phyloP scores from a whole-genome alignment of 345 rosid genomes.

The Camelina sativa region DNA sequence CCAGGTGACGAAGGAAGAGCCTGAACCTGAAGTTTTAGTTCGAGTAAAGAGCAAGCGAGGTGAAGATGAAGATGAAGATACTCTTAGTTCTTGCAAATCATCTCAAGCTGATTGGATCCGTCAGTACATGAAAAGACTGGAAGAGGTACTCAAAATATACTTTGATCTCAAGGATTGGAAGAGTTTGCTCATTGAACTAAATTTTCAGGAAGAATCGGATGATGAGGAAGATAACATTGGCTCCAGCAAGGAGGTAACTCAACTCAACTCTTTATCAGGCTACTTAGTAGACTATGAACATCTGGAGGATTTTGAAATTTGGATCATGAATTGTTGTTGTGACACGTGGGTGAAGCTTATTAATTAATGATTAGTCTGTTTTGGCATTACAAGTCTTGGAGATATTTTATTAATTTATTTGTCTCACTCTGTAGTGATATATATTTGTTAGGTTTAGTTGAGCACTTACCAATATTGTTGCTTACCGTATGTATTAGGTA shows the following conservation, averaged over 20 bases:
- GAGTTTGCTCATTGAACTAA: conserved; percentile 3
- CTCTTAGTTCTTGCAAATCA: conserved; percentile 56
- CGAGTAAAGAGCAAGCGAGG: conserved; percentile 54
- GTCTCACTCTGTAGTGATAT: not conserved
- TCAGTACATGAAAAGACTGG: conserved; percentile 80
- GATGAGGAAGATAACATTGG: conserved; percentile 51
- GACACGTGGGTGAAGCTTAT: conserved; percentile 15
- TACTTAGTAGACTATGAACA: conserved; percentile 5
- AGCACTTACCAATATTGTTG: not conserved
- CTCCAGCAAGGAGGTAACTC: conserved; percentile 56
- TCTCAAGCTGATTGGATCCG: conserved; percentile 95
- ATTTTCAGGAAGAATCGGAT: conserved; percentile 64
- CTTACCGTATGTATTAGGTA: conserved; percentile 41
- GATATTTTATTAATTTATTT: not conserved
- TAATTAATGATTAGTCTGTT: not conserved
- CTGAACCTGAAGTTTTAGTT: conserved; percentile 51
- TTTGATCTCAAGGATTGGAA: not conserved
- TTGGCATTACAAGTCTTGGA: not conserved
- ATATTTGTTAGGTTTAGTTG: not conserved
- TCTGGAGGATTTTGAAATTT: conserved; percentile 18
- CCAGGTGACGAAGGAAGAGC: conserved; percentile 38
- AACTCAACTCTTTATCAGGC: conserved; percentile 7
- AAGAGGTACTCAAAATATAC: conserved; percentile 59
- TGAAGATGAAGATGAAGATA: conserved; percentile 57
- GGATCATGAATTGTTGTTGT: conserved; percentile 5